Evolutionary conservation across 331 rosid genomes (phyloP).

Genomic region (Stylosanthes scabra): DNA sequence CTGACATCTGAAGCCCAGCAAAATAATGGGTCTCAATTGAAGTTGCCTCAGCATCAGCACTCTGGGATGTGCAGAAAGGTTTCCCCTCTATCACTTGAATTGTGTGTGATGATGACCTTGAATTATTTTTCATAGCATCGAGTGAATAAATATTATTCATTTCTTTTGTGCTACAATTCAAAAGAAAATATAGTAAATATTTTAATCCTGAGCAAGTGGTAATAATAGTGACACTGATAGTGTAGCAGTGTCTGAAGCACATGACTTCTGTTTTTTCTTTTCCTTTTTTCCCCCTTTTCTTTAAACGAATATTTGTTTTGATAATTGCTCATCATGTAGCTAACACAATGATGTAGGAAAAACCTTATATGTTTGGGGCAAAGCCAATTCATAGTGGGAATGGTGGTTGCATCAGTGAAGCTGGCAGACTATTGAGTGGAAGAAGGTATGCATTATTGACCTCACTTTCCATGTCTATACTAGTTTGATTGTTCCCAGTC

Average conservation of each 20-base stretch:
- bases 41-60: constrained; percentile 55
- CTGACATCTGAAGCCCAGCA: constrained; percentile 73
- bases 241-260: constrained; percentile 28
- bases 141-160: constrained; percentile 55
- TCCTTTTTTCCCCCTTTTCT: not conserved
- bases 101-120: constrained; percentile 26
- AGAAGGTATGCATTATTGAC: constrained; percentile 52
- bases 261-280: constrained; percentile 12
- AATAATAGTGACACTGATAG: constrained; percentile 44
- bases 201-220: constrained; percentile 68
- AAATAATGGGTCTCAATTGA: constrained; percentile 59
- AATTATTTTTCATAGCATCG: constrained; percentile 28
- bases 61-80: constrained; percentile 68
- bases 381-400: constrained; percentile 55
- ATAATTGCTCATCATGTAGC: constrained; percentile 43
- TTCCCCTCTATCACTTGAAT: constrained; percentile 45
- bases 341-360: constrained; percentile 55
- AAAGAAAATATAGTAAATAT: constrained; percentile 79
- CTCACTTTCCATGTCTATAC: constrained; percentile 14
- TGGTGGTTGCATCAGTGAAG: constrained; percentile 52
- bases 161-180: constrained; percentile 75
- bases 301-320: constrained; percentile 24
- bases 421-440: constrained; percentile 45
- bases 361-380: constrained; percentile 56
- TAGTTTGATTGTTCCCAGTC: not conserved